phyloP scores from a whole-genome alignment of 2,329 filamentous ascomycete genomes.

The Diaporthe humulicola region DNA sequence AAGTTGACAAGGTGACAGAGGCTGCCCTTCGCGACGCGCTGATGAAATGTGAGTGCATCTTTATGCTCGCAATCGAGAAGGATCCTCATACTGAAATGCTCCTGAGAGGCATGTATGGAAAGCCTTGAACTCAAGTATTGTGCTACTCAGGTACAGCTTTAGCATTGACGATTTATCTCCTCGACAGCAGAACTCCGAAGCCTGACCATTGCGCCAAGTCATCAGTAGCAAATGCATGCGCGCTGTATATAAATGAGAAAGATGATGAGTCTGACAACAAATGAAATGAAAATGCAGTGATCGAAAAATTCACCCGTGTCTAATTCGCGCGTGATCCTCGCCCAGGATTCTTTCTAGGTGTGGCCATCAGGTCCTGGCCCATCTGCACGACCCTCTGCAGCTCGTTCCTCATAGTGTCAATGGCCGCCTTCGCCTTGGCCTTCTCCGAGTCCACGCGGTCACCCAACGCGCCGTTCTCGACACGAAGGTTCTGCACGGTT shows the following conservation, averaged over 20 bases:
- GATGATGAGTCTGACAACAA: not conserved
- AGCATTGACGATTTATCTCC: not conserved
- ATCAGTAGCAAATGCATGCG: not conserved
- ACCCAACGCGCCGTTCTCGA: constrained; percentile 59
- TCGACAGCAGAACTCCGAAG: not conserved
- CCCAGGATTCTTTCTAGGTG: constrained; percentile 40
- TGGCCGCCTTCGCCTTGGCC: constrained; percentile 56
- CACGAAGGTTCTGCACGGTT: constrained; percentile 58
- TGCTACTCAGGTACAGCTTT: not conserved
- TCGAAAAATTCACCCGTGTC: not conserved
- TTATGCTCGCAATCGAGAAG: not conserved
- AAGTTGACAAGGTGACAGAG: too few species aligned
- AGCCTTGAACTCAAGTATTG: not conserved
- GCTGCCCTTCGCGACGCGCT: not conserved
- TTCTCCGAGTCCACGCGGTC: constrained; percentile 54
- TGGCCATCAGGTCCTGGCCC: constrained; percentile 59
- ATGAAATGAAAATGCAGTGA: not conserved
- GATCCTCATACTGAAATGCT: too few species aligned
- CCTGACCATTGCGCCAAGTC: not conserved
- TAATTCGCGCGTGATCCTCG: not conserved
- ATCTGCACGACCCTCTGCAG: constrained; percentile 62
- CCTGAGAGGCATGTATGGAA: too few species aligned
- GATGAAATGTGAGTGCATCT: not conserved
- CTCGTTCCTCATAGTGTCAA: constrained; percentile 66
- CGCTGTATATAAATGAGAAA: not conserved